phyloP scores from a whole-genome alignment of 768 basidiomycete species.

The Naganishia kalamii region DNA sequence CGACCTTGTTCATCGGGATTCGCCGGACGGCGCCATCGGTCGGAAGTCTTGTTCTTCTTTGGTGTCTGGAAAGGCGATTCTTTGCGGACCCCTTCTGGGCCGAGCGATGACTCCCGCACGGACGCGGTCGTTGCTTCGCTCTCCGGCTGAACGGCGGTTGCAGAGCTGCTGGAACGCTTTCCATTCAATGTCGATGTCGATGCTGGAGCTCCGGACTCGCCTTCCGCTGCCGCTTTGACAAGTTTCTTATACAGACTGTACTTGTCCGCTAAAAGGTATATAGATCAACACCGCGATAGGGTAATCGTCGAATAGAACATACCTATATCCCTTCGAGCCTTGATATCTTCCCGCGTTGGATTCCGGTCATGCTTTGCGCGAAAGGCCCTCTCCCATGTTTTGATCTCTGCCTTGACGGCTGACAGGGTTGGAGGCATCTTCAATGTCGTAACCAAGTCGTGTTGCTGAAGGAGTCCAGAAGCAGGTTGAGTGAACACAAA shows the following conservation, averaged over 20 bases:
- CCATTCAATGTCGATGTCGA: too few relatives aligned
- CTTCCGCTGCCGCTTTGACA: constrained; percentile 1
- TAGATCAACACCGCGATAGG: not conserved
- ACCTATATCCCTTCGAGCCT: constrained; percentile 46
- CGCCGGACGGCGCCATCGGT: constrained; percentile 10
- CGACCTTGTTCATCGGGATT: too few relatives aligned
- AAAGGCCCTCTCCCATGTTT: constrained; percentile 47
- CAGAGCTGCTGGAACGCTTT: too few relatives aligned
- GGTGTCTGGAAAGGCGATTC: constrained; percentile 3
- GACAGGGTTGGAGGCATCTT: constrained; percentile 23
- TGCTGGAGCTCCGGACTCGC: not conserved
- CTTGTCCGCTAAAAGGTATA: constrained; percentile 9
- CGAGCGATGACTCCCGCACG: too few relatives aligned
- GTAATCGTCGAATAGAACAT: constrained; percentile 15
- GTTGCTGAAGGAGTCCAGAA: too few relatives aligned
- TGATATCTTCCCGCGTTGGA: constrained; percentile 48
- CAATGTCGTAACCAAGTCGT: too few relatives aligned
- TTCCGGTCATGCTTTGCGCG: constrained; percentile 35
- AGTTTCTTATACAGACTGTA: constrained; percentile 21
- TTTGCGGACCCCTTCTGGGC: not conserved
- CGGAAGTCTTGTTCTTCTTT: constrained; percentile 10
- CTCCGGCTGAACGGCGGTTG: too few relatives aligned
- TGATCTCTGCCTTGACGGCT: constrained; percentile 45
- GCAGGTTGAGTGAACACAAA: too few relatives aligned
- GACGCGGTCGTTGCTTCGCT: too few relatives aligned